These are phyloP conservation scores for Centella asiatica DNA, from an alignment of 129 eudicot genomes.

Conservation along the genomic window DNA sequence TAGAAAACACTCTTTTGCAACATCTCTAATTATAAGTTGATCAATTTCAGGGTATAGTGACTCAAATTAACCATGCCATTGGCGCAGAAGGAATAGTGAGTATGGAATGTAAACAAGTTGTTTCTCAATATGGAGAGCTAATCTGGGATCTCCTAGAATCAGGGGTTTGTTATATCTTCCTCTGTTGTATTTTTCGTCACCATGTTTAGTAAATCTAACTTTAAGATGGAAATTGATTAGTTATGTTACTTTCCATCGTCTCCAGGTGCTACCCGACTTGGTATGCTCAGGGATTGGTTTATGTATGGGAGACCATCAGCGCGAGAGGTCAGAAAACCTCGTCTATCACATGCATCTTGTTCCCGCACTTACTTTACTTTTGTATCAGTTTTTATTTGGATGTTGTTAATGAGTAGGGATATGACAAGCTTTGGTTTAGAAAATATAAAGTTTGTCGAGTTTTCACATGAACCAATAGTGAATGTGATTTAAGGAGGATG, in stretches of 20 bases:
- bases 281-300: slow-evolving; percentile 71
- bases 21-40: background rate
- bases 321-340: slow-evolving; percentile 34
- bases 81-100: slow-evolving; percentile 54
- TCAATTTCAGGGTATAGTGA: slow-evolving; percentile 14
- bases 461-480: background rate
- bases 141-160: slow-evolving; percentile 44
- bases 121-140: slow-evolving; percentile 44
- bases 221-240: background rate
- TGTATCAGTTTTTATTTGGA: background rate
- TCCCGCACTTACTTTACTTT: background rate
- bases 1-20: background rate
- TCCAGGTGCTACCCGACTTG: slow-evolving; percentile 54
- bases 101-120: slow-evolving; percentile 45
- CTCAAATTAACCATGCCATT: slow-evolving; percentile 59
- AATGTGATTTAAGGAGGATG: background rate
- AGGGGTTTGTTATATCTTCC: slow-evolving; percentile 25
- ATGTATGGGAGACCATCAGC: slow-evolving; percentile 46
- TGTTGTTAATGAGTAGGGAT: background rate
- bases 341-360: background rate
- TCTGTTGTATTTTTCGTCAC: background rate
- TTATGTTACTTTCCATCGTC: background rate
- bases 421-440: background rate
- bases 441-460: background rate
- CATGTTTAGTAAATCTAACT: background rate